Base-by-base conservation (phyloP, 2,329 filamentous ascomycete species). In the Dactylellina cionopaga region DNA sequence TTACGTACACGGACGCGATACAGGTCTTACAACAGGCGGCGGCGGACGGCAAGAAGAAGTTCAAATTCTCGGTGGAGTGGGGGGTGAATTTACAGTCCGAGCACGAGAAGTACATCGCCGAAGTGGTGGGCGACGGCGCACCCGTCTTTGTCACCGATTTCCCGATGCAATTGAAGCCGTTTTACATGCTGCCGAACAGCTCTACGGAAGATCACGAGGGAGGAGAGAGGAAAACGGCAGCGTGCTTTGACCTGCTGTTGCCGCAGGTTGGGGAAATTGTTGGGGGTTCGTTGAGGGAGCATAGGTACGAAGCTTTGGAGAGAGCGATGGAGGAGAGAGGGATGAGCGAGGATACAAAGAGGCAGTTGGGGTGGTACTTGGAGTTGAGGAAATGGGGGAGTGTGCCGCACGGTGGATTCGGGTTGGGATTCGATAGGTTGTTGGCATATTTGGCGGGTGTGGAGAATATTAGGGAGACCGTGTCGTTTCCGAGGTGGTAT, bases 81-180 rank as follows among this genome's bases (percentile, higher is more conserved):
- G 86, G 88, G 31, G 82, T 84, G 25, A 91, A 91, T 17, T 84
- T 99, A 27, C 91, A 95, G 77, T 90, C 93, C 1, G 94, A 98
- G 80, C 95, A 99, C 81, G 95, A 99, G 81, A 92, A 88, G 79
- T 96, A 89, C 79, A 85, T 99, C 59, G 92, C 95, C 49, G 84
- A 87, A 58, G 83, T 83, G 24, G 78, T 94, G 44, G 88, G 88
- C 24, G 84, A 85, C 1, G 81, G 82, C 1, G 17, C 35, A 15
- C 95, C 95, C 5, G 85, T 98, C 44, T 98, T 98, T 79, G 88
- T 99, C 75, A 98, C 93, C 11, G 85, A 97, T 80, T 99, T 97
- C 79, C 95, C 95, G n/a, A 87, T 87, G 75, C 83, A 84, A 49
- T 88, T 95, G 79, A 99, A 99, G 81, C 92, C 94, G 9, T 99